Conservation (phyloP, 768 basidiomycete genomes). For the Hericium alpestre region DNA sequence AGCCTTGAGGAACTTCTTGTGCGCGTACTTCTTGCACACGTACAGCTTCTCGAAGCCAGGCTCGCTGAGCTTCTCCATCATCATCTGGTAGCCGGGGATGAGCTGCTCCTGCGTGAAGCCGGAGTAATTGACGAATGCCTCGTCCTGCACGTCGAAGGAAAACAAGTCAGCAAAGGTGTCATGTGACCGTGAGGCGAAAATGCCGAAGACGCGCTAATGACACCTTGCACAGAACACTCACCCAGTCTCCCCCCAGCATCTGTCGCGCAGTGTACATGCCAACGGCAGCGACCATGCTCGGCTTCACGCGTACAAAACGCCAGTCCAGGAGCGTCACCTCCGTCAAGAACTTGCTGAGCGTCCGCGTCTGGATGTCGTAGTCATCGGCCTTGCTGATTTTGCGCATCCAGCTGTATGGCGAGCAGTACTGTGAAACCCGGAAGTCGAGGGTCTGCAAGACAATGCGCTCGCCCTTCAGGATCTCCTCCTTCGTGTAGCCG, state of each 20-base stretch:
- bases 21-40: constrained; percentile 91
- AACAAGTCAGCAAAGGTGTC: constrained; percentile 18
- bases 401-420: constrained; percentile 98
- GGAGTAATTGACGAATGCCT: constrained; percentile 87
- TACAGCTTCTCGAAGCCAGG: constrained; percentile 73
- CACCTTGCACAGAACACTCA: constrained; percentile 33
- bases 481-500: constrained; percentile 89
- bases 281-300: constrained; percentile 87
- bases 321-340: constrained; percentile 92
- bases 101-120: constrained; percentile 86
- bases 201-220: not conserved
- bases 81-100: constrained; percentile 64
- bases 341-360: constrained; percentile 93
- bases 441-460: constrained; percentile 93
- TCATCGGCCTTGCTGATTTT: constrained; percentile 98
- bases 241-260: constrained; percentile 96
- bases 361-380: constrained; percentile 96
- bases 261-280: constrained; percentile 93
- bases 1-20: constrained; percentile 96
- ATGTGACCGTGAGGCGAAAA: constrained; percentile 14
- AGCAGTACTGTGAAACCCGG: constrained; percentile 93
- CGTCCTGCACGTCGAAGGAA: constrained; percentile 45
- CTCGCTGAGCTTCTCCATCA: constrained; percentile 76
- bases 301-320: constrained; percentile 87
- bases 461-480: constrained; percentile 95